phyloP scores from a whole-genome alignment of 257 asterid genomes.

The Anisodus acutangulus region DNA sequence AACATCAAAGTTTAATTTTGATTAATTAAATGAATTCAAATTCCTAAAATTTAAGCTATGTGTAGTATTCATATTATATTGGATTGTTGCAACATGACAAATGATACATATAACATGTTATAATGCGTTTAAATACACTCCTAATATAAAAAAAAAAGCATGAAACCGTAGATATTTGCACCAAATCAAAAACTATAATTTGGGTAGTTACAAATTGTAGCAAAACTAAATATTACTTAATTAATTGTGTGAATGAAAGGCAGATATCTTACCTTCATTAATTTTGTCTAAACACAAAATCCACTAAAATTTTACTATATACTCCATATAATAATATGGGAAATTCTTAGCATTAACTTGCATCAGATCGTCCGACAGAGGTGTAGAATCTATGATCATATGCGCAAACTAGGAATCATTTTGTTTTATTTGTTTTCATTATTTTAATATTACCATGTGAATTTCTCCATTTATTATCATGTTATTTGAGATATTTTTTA shows the following conservation, averaged over 20 bases:
- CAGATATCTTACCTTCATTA: background rate
- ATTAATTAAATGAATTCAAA: background rate
- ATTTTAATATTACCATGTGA: constrained; percentile 9
- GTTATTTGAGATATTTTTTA: background rate
- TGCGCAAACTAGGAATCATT: background rate
- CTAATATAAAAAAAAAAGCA: no score
- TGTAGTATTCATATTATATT: no score
- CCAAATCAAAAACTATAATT: no score
- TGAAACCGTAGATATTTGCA: no score
- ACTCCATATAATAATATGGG: background rate
- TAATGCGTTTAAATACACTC: no score
- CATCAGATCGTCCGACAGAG: background rate
- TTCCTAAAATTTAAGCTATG: background rate
- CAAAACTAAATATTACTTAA: no score
- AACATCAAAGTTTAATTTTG: background rate
- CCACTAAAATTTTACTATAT: background rate
- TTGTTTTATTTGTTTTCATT: background rate
- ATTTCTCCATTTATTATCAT: background rate
- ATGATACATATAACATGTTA: no score
- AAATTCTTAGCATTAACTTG: background rate
- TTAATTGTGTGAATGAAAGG: background rate
- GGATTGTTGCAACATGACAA: background rate
- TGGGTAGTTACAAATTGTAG: no score
- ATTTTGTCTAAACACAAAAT: background rate
- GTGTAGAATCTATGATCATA: background rate